Base-by-base conservation (phyloP, 371 early-diverging fungal species). In the Mucor piriformis region DNA sequence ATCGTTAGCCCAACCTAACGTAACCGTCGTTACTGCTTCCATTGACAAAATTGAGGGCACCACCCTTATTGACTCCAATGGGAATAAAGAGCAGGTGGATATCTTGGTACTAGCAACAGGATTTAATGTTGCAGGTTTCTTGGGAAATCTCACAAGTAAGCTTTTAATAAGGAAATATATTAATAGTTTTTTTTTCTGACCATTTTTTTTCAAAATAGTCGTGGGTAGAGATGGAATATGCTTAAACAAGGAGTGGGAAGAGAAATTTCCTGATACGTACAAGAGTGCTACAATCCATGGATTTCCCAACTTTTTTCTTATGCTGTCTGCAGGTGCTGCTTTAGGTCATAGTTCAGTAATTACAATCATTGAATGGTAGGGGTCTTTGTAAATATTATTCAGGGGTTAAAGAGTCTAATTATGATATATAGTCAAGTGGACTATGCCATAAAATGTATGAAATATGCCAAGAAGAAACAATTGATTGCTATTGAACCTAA, bases 41-140 rank as follows among this genome's bases (percentile, higher is more conserved):
- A 78, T 87, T 15, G 24, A 61, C 6, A 49, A 55, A 13, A 58
- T 84, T 34, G 61, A 79, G 43, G 74, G 72, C 18, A 54, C 69
- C 37, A 79, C 70, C 0, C 47, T 86, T 46, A 63, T 65, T 0
- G 67, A 72, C 43, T 53, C 53, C 6, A 67, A 77, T 54, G 85
- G 84, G 0, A 63, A 73, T 10, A 34, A 54, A 4, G 63, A 65
- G 42, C 74, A 79, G 48, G 73, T 83, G 0, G 89, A 88, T 61
- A 73, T 74, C 1, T 46, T 88, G 49, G 66, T 87, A 16, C 57
- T 84, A 29, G 89, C 89, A 1, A 89, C 89, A 18, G 89, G 89
- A 1, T 89, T 84, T 59, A 57, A 82, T 43, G 69, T 81, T 6
- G 72, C 74, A 38, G 75, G 66, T 6, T 72, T 73, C 24, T 47